Base-by-base conservation (phyloP, 495 filamentous ascomycete genomes). In the Penicillium malachiteum region DNA sequence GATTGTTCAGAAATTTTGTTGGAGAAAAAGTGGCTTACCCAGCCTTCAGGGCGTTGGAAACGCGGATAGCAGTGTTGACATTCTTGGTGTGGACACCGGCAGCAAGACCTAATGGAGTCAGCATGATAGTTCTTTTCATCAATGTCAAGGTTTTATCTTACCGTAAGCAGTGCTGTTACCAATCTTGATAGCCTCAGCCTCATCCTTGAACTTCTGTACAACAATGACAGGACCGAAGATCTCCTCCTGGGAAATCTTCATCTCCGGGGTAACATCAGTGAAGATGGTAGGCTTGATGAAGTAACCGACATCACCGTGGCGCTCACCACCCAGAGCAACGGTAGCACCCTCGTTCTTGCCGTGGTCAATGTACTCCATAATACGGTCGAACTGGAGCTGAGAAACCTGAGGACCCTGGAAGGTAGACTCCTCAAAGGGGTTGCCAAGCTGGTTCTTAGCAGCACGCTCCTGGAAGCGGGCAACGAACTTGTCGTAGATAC, bases 171-270 rank as follows among this genome's bases (percentile, higher is more conserved):
- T 88, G 74, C 83, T 78, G 82, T 97, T 97, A 59, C 83, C 92
- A 45, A 90, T 74, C 56, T 81, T 77, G 75, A 97, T 86, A 58
- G 84, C 89, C 50, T 97, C 93, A 10, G 87, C 92, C 74, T 91
- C 86, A 59, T 84, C 86, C 78, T 87, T 87, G 83, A 97, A 97
- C 78, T 97, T 97, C 78, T 90, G 84, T 63, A 97, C 89, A 50
- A 88, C 86, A 76, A 90, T 90, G 55, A 97, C 93, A 50, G 93
- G 93, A 49, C 93, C 93, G 75, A 97, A 97, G 75, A 97, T 97
- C 79, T 97, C 93, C 78, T 97, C 93, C 78, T 93, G 86, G 83
- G 93, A 89, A 72, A 97, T 96, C 87, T 96, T 96, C 93, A 97
- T 97, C 72, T 96, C 82, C 55, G 82, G 72, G 42, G 78, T 86